Conservation (phyloP, 805 yeast genomes). For the Ogataea saltuana region DNA sequence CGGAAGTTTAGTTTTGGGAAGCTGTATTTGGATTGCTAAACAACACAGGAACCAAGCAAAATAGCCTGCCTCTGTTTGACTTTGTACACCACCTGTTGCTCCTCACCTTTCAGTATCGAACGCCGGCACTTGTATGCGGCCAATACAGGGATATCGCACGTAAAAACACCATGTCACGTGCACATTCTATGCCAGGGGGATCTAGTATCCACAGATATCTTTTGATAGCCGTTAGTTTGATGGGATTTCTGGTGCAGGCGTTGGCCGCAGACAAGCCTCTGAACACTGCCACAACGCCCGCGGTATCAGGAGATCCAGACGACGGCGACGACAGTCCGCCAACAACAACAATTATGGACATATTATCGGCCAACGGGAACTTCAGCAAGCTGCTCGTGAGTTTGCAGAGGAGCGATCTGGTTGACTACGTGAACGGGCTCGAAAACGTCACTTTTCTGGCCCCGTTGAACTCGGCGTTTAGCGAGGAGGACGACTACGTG, state of each 20-base stretch:
- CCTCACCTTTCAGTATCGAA: no score
- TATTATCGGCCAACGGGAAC: conserved; percentile 66
- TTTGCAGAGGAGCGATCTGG: conserved; percentile 60
- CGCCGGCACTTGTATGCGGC: no score
- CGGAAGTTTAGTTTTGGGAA: no score
- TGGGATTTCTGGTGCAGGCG: background rate
- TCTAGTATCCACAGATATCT: no score
- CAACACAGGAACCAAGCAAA: no score
- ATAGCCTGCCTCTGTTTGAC: no score
- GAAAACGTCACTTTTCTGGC: conserved; percentile 73
- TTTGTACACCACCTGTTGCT: no score
- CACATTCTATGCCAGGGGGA: no score
- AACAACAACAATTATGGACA: conserved; percentile 57
- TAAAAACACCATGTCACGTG: no score
- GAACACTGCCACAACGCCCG: background rate
- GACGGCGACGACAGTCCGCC: conserved; percentile 27
- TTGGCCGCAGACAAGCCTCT: background rate
- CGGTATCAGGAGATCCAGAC: conserved; percentile 13
- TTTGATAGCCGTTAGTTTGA: no score
- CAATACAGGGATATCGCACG: no score
- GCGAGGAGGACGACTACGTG: conserved; percentile 9
- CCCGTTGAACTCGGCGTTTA: conserved; percentile 78
- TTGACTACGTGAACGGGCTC: conserved; percentile 60
- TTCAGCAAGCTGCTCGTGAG: conserved; percentile 63
- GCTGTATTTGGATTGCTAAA: no score